Evolutionary conservation across 2,329 filamentous ascomycete species (phyloP).

Genomic region (Ustilaginoidea virens): DNA sequence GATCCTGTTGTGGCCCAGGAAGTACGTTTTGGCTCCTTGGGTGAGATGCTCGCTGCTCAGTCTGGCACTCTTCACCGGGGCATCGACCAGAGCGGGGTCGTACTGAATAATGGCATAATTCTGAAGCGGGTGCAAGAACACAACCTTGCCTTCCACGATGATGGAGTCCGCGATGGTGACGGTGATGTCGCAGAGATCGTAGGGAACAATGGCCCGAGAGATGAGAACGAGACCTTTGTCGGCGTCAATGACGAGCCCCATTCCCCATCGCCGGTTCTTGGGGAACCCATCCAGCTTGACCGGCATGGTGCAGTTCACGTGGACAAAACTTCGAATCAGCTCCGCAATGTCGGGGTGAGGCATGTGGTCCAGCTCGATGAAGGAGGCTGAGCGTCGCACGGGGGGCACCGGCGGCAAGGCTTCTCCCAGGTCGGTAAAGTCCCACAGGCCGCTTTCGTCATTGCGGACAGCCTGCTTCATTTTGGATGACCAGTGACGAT

Average conservation of each 20-base stretch:
- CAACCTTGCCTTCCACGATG: constrained; percentile 81
- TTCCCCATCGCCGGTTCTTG: constrained; percentile 83
- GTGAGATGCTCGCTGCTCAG: constrained; percentile 71
- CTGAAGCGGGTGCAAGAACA: constrained; percentile 91
- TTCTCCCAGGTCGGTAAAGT: constrained; percentile 75
- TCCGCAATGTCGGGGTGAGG: constrained; percentile 83
- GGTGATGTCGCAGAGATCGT: constrained; percentile 91
- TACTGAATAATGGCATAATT: constrained; percentile 96
- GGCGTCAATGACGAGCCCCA: constrained; percentile 93
- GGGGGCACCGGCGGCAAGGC: constrained; percentile 60
- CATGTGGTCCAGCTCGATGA: constrained; percentile 81
- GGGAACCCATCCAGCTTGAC: constrained; percentile 97
- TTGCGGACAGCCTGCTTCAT: constrained; percentile 90
- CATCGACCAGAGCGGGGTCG: constrained; percentile 82
- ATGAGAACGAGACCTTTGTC: constrained; percentile 91
- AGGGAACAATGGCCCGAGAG: constrained; percentile 85
- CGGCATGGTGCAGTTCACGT: constrained; percentile 84
- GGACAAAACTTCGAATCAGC: constrained; percentile 86
- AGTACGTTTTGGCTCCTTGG: constrained; percentile 87
- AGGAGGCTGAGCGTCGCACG: constrained; percentile 65
- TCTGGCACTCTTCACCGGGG: constrained; percentile 78
- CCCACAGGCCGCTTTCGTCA: constrained; percentile 81
- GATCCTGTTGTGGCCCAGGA: constrained; percentile 97
- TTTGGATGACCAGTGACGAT: constrained; percentile 89
- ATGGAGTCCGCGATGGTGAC: constrained; percentile 95